Percentiles rank a stretch among this genome's conserved stretches.
Evolutionary conservation across 139 green algal species (phyloP).

Genomic region (Volvox reticuliferus): DNA sequence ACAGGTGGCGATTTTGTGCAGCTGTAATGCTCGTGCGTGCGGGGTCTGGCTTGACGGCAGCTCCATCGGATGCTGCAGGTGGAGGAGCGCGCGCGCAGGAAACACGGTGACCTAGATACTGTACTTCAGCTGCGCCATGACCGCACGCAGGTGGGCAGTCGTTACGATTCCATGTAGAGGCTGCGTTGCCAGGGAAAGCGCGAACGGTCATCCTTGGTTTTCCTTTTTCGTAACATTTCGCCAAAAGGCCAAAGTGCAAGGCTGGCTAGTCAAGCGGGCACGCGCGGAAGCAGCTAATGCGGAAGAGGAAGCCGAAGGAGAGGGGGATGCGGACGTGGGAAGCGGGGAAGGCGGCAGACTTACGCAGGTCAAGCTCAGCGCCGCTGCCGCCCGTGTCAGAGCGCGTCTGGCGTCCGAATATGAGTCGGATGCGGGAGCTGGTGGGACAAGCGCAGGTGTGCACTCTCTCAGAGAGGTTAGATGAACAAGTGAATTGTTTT

Average conservation of each 20-base stretch:
- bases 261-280: constrained; percentile 14
- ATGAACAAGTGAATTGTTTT: too few species aligned
- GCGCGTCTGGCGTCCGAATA: constrained; percentile 26
- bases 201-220: background rate
- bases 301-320: background rate
- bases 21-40: background rate
- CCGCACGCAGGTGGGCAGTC: background rate
- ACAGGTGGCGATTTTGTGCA: background rate
- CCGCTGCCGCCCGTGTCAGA: background rate
- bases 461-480: too few species aligned
- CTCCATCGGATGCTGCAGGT: background rate
- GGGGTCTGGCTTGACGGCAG: background rate
- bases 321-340: background rate
- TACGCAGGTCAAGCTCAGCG: constrained; percentile 18
- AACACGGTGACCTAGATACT: constrained; percentile 26
- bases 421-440: background rate
- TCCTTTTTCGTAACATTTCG: background rate
- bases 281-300: background rate
- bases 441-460: background rate
- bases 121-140: constrained; percentile 14
- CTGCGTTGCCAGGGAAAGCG: background rate
- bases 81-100: constrained; percentile 22
- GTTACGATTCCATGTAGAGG: background rate
- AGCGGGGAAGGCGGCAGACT: background rate
- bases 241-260: constrained; percentile 16